These are phyloP conservation scores for Pseudomassariella vexata DNA, from an alignment of 2,329 filamentous ascomycete species.

Conservation along the genomic window DNA sequence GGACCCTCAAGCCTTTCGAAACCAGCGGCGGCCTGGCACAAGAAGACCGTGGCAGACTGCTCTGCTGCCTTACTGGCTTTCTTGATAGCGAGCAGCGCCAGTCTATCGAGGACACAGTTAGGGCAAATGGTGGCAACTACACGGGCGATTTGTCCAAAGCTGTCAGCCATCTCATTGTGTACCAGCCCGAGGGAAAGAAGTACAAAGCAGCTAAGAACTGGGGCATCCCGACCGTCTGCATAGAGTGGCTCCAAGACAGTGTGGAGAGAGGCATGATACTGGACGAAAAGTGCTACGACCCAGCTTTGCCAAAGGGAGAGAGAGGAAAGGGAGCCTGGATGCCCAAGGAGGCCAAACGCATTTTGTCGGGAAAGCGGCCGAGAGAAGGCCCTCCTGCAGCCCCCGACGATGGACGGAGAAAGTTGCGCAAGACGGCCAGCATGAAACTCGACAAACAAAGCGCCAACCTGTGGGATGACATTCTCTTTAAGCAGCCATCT, in stretches of 20 bases:
- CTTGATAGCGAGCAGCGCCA: constrained; percentile 29
- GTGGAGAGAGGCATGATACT: constrained; percentile 83
- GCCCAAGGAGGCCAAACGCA: constrained; percentile 39
- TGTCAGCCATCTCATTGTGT: constrained; percentile 84
- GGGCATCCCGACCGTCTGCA: constrained; percentile 71
- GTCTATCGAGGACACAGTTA: constrained; percentile 61
- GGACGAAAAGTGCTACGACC: constrained; percentile 81
- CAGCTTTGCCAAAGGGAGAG: constrained; percentile 59
- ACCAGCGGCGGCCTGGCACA: constrained; percentile 36
- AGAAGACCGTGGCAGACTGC: constrained; percentile 32
- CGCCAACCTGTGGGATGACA: constrained; percentile 85
- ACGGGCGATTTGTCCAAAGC: constrained; percentile 79
- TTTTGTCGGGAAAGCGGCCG: constrained; percentile 52
- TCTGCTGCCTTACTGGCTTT: constrained; percentile 53
- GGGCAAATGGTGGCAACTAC: constrained; percentile 72
- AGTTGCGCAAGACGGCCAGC: constrained; percentile 82
- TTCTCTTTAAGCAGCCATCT: constrained; percentile 51
- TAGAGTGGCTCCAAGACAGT: constrained; percentile 83
- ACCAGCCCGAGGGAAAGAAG: constrained; percentile 76
- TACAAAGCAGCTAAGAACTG: constrained; percentile 83
- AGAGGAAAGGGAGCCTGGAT: constrained; percentile 77
- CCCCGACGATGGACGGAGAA: constrained; percentile 60
- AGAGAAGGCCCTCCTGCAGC: constrained; percentile 41
- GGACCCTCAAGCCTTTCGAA: constrained; percentile 60
- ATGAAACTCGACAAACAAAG: constrained; percentile 75